A percentile compares a stretch with the other conserved stretches of the same genome.
These are phyloP conservation scores for Geotrichum siamense DNA, from an alignment of 1,139 yeast genomes.

Conservation along the genomic window DNA sequence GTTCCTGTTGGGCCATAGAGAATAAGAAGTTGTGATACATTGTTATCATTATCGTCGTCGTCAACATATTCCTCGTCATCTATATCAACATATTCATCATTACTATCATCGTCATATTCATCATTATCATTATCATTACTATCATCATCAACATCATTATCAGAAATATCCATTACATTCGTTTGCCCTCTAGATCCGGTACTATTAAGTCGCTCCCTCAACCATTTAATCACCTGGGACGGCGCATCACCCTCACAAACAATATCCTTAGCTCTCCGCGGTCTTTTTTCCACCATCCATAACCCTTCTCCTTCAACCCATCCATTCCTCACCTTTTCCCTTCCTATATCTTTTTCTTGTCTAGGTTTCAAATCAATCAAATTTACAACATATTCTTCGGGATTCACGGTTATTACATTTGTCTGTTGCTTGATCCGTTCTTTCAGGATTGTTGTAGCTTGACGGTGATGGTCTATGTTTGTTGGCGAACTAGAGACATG, in stretches of 20 bases:
- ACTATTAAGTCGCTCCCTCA: conserved; percentile 17
- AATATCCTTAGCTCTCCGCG: background rate
- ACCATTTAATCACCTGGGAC: conserved; percentile 22
- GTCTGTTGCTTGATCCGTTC: background rate
- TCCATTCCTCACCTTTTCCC: too few species aligned
- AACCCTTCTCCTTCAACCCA: background rate
- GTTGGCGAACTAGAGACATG: too few species aligned
- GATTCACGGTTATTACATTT: background rate
- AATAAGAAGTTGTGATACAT: conserved; percentile 38
- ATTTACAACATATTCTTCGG: background rate
- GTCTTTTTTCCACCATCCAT: background rate
- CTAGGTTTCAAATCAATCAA: background rate
- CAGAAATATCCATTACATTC: background rate
- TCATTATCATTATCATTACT: conserved; percentile 39
- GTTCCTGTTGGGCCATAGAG: conserved; percentile 66
- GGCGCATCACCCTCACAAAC: conserved; percentile 6
- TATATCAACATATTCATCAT: conserved; percentile 38
- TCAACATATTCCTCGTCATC: conserved; percentile 4
- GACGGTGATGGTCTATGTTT: too few species aligned
- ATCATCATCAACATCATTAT: conserved; percentile 26
- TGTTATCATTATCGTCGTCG: conserved; percentile 22
- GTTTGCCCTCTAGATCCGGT: conserved; percentile 11
- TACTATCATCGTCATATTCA: conserved; percentile 14
- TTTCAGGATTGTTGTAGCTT: too few species aligned
- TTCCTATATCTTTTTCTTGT: too few species aligned